Conservation (phyloP, 148 eudicot genomes). For the Persicaria tinctoria region DNA sequence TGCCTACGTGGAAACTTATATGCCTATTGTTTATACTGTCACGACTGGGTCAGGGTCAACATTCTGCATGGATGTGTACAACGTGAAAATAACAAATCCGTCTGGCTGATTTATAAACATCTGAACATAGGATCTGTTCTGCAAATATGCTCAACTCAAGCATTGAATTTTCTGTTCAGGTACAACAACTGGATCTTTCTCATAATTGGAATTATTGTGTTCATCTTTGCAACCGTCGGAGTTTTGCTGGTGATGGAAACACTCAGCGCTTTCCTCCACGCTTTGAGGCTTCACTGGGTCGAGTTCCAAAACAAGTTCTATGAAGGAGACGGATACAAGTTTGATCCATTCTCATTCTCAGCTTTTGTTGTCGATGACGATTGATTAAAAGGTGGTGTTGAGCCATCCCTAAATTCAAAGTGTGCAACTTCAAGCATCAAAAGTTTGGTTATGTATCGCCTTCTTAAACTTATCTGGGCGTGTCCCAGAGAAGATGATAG, state of each 20-base stretch:
- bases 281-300: constrained; percentile 92
- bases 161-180: constrained; percentile 29
- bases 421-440: constrained; percentile 11
- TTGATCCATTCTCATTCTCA: constrained; percentile 63
- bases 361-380: constrained; percentile 56
- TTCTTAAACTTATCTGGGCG: constrained; percentile 17
- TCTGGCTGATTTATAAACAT: too few relatives aligned
- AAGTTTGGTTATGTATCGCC: constrained; percentile 1
- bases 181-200: constrained; percentile 62
- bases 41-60: too few relatives aligned
- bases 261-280: constrained; percentile 90
- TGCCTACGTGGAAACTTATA: background rate
- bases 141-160: background rate
- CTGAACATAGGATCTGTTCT: too few relatives aligned
- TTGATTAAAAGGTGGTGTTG: constrained; percentile 6
- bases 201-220: constrained; percentile 54
- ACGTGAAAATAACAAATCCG: too few relatives aligned
- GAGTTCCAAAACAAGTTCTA: constrained; percentile 89
- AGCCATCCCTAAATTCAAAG: background rate
- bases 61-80: too few relatives aligned
- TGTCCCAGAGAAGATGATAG: constrained; percentile 9
- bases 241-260: constrained; percentile 93
- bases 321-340: constrained; percentile 89
- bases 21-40: background rate
- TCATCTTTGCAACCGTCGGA: constrained; percentile 80